A percentile compares a stretch with the other conserved stretches of the same genome.
These are phyloP conservation scores for Harrya chromipes DNA, from an alignment of 768 basidiomycete genomes.

Conservation along the genomic window DNA sequence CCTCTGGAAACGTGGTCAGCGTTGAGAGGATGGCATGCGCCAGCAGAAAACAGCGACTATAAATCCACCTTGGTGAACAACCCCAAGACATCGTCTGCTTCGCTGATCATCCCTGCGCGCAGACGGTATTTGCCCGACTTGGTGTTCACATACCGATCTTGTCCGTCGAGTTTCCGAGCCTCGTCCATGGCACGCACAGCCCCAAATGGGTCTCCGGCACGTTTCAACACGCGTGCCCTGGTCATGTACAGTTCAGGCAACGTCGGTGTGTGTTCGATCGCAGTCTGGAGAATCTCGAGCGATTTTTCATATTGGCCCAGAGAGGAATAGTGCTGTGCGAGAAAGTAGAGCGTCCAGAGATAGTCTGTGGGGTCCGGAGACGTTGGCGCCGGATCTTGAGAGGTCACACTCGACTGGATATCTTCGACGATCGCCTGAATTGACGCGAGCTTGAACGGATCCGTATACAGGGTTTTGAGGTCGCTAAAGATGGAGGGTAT, in stretches of 20 bases:
- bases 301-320: constrained; percentile 47
- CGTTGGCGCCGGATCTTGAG: constrained; percentile 32
- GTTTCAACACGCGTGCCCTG: constrained; percentile 81
- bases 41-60: not conserved
- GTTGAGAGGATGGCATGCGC: not conserved
- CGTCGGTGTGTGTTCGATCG: constrained; percentile 85
- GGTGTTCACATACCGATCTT: constrained; percentile 93
- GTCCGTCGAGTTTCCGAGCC: constrained; percentile 82
- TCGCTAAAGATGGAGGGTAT: constrained; percentile 93
- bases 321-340: constrained; percentile 84
- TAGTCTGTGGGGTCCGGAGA: constrained; percentile 67
- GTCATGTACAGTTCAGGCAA: constrained; percentile 86
- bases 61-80: constrained; percentile 82
- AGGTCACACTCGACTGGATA: constrained; percentile 35
- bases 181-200: constrained; percentile 78
- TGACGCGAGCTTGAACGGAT: constrained; percentile 57
- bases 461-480: constrained; percentile 77
- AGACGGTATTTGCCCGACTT: constrained; percentile 91
- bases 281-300: constrained; percentile 58
- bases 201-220: constrained; percentile 72
- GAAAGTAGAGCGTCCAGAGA: constrained; percentile 94
- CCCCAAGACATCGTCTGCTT: constrained; percentile 71
- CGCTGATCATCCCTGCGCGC: constrained; percentile 74
- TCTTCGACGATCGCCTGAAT: constrained; percentile 71
- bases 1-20: constrained; percentile 57